Conservation (phyloP, 2,329 filamentous ascomycete species). For the Talaromyces islandicus region DNA sequence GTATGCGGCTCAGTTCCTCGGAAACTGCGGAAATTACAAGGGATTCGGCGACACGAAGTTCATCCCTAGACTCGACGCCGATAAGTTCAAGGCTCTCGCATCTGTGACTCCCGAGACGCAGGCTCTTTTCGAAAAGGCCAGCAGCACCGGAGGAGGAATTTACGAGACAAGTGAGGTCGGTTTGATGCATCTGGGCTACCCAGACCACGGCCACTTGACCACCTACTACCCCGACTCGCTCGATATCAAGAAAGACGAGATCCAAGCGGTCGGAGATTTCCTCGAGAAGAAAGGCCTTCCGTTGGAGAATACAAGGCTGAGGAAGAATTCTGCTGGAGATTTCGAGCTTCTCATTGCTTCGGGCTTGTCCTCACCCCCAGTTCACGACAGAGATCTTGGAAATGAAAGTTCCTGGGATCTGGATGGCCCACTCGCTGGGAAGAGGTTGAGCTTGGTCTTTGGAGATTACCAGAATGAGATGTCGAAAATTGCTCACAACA, state of each 20-base stretch:
- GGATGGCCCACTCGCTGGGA: conserved; percentile 53
- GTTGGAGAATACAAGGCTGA: conserved; percentile 68
- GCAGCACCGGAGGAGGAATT: conserved; percentile 54
- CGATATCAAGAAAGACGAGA: conserved; percentile 68
- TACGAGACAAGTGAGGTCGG: conserved; percentile 61
- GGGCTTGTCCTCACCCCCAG: conserved; percentile 54
- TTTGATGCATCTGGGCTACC: conserved; percentile 70
- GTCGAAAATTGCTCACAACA: conserved; percentile 59
- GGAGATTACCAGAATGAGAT: conserved; percentile 71
- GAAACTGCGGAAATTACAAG: conserved; percentile 80
- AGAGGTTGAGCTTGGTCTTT: conserved; percentile 65
- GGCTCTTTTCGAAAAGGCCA: conserved; percentile 61
- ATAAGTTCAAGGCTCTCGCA: conserved; percentile 60
- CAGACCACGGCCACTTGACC: conserved; percentile 69
- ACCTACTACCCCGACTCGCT: conserved; percentile 76
- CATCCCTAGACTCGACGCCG: conserved; percentile 63
- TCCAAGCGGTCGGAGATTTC: conserved; percentile 65
- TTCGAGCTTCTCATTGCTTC: conserved; percentile 74
- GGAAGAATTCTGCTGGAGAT: conserved; percentile 57
- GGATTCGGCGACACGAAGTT: conserved; percentile 83
- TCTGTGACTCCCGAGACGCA: conserved; percentile 54
- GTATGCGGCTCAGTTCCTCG: conserved; percentile 72
- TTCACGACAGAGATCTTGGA: conserved; percentile 62
- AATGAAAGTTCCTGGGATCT: conserved; percentile 58
- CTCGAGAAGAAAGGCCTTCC: conserved; percentile 66